Evolutionary conservation across 2,329 filamentous ascomycete genomes (phyloP), one percentile per base, ranked within the genome.

Genomic region (Arthrobotrys conoides): DNA sequence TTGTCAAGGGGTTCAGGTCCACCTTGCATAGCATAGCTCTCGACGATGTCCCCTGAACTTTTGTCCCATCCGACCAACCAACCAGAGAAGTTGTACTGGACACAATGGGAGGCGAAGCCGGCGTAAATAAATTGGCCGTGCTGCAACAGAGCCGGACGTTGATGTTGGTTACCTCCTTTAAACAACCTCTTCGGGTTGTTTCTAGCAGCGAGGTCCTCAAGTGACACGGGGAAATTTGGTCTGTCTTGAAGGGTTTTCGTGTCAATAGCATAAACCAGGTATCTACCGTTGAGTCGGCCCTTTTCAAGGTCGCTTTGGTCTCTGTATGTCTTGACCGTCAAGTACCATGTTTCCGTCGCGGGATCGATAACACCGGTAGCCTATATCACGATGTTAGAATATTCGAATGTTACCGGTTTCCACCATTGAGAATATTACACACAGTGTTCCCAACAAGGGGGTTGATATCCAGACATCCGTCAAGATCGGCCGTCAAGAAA

Each of bases 341-440:
- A 81, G 71, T 88, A 88, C 81, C 86, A 85, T 1, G 87, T 86
- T 46, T 87, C 86, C 0, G 87, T 87, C 16, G 81, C 84, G 1
- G 86, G 86, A 81, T 88, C 87, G 76, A 88, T 87, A 38, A 87
- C 86, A 46, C 87, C 87, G 38, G 87, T 88, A 0, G 85, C 85
- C 73, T 77, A 77, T 33, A 64, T 53, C 33, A n/a, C 6, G 22
- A 14, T 41, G 14, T 57, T 49, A 51, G 16, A 44, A 36, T n/a
- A 16, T 36, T 20, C 22, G 14, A 16, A 18, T 0, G 1, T 16
- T 9, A 16, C 3, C 20, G 24, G 1, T n/a, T 33, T 5, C 2
- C 33, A n/a, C 14, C 36, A 6, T 44, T 10, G 3, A 30, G 3
- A 30, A 30, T 30, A 36, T 20, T 59, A 71, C 73, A 61, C 53